Base-by-base conservation (phyloP, 805 yeast species). In the Wickerhamiella musiphila region DNA sequence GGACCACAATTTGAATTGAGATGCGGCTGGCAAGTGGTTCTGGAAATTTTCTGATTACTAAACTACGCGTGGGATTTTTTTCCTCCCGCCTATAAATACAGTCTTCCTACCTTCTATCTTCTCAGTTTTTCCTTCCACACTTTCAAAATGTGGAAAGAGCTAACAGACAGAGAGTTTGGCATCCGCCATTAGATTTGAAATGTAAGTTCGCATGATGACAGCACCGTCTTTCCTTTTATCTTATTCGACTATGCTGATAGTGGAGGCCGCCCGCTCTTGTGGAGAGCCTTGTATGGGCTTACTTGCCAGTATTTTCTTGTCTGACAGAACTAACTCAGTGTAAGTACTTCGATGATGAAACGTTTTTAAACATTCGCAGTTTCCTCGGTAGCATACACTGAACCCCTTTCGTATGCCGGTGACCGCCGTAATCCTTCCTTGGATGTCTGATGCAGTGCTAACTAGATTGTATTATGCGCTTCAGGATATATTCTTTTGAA, bases 381-480 rank as follows among this genome's bases (percentile, higher is more conserved):
- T 54, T 54, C 60, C 60, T 53, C 60, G 59, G 60, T 55, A 54
- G 60, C 53, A 46, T 40, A 46, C 59, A 48, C 35, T 42, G 57
- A 54, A 52, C 59, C 58, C 52, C 49, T 37, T 42, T 37, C 37
- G 60, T 50, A 43, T 52, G 56, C 45, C 59, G 38, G 59, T 54
- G 60, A 55, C 60, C 59, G 60, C 40, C 36, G 41, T 46, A 34
- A 47, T 51, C 58, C 59, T 54, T 54, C 58, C 58, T 49, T 44
- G 59, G 60, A 54, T 54, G 60, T 54, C 60, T 54, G 60, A 54
- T 48, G 47, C 48, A 36, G 37, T 42, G 35, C 48, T 42, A 41
- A 40, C 38, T 25, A n/a, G 23, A 10, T n/a, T 9, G 14, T n/a
- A n/a, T n/a, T n/a, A n/a, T 19, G 21, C 21, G 21, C 6, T 9